Base-by-base conservation (phyloP, 2,329 filamentous ascomycete genomes). In the Colletotrichum sp. region DNA sequence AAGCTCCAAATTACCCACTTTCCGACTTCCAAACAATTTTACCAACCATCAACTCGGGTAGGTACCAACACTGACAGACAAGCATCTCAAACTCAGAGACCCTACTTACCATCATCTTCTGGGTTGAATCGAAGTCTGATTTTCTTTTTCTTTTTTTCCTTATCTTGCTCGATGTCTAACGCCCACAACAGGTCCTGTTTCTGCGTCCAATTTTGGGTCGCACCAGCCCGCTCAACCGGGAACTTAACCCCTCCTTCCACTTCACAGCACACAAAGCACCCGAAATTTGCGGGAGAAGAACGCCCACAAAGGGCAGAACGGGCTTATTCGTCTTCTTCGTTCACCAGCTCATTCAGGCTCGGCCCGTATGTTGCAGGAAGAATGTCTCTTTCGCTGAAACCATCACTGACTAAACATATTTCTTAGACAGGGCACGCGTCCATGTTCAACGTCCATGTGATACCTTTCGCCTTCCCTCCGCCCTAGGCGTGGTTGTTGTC, bases 371-470 rank as follows among this genome's bases (percentile, higher is more conserved):
- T 49, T 12, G 2, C 44, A n/a, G 3, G 6, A 21, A 13, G 10
- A 13, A 21, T 21, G 18, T 5, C 10, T 4, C 10, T 21, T 49
- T 13, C 9, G n/a, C 4, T 13, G n/a, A 21, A 21, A 12, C 6
- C 44, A 4, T 13, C 10, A 6, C 44, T 49, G n/a, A 49, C 44
- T 9, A n/a, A 6, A 2, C 0, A 0, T 10, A 2, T 21, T 49
- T 21, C 44, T 8, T n/a, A 49, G 36, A 16, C 16, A 44, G 16
- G 36, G 16, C 36, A 44, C 16, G 4, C 8, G 16, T 44, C 16
- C 8, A 39, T 39, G 8, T 18, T 39, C 36, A 44, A 10, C 18
- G 18, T 3, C 8, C 18, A 49, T 4, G 10, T 6, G 44, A 10
- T 49, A 10, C 44, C 10, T 21, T 49, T 18, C n/a, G n/a, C 44